Evolutionary conservation across 306 rosid genomes (phyloP), one percentile per base, ranked within the genome.

Genomic region (Dalbergia cochinchinensis): DNA sequence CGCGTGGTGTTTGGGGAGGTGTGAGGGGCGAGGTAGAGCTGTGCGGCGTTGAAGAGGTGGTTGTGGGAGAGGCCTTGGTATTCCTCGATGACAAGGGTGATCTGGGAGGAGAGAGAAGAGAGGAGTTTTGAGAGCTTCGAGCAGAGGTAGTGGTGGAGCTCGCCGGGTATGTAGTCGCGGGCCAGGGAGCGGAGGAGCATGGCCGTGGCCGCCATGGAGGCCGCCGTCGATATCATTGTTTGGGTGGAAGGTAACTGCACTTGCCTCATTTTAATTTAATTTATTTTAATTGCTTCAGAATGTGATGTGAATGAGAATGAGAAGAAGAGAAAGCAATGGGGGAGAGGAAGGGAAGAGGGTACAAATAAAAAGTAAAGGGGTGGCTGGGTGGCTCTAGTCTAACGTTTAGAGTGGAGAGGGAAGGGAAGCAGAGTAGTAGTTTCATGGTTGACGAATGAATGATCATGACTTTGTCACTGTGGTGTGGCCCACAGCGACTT

Each of bases 61-160:
- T 84, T 87, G 22, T 51, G 35, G 20, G 63, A 62, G 42, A 84
- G 71, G 10, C 41, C 85, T 14, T 84, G 72, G 54, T 51, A 84
- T 60, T 87, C 85, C 2, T 87, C 83, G 44, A 87, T 60, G 54
- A 87, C 19, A 1, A 87, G 37, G 0, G 82, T 80, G 66, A 87
- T 3, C 39, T 82, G 81, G 7, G 85, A 59, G 11, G 86, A 87
- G 65, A 87, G 11, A 0, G 67, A 3, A 16, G 65, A 11, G 34
- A 75, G 12, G 18, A 71, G 1, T 13, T 55, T 47, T 0, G 48
- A 53, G 15, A 84, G 4, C 20, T 82, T 87, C 34, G 1, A 66
- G 66, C 20, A 6, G 54, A 87, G 11, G 12, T 58, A 82, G 51
- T 54, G 8, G n/a, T 48, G 83, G 39, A 82, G 54, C 48, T 82